phyloP scores from a whole-genome alignment of 179 eudicot genomes.

The Carnegiea gigantea region DNA sequence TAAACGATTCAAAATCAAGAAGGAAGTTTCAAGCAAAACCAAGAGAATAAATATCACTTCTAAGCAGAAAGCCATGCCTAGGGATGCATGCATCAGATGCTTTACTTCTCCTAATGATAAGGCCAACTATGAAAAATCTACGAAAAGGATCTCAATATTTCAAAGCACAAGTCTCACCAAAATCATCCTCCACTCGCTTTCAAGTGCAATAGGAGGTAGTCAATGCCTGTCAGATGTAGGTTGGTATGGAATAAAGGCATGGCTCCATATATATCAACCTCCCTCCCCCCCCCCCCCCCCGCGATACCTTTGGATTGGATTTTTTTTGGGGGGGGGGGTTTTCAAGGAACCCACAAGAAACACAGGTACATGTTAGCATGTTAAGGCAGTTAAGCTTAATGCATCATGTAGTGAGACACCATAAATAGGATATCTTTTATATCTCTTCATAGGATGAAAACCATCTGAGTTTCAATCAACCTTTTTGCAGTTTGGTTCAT shows the following conservation, averaged over 20 bases:
- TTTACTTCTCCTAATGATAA: background rate
- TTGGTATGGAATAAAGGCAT: background rate
- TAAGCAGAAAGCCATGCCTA: background rate
- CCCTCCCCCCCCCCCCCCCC: no score
- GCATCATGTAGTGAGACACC: no score
- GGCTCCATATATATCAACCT: background rate
- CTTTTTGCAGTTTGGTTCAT: no score
- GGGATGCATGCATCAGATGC: background rate
- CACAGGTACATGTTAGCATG: no score
- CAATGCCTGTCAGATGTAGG: background rate
- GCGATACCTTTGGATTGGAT: no score
- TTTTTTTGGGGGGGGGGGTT: no score
- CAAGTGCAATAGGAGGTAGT: background rate
- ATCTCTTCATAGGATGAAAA: no score
- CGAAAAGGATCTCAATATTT: background rate
- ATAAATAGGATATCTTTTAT: no score
- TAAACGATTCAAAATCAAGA: conserved; percentile 19
- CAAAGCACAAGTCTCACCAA: background rate
- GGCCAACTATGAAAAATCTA: background rate
- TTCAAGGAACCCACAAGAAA: no score
- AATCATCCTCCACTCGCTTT: background rate
- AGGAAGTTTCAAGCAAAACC: conserved; percentile 12
- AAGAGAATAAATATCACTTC: background rate
- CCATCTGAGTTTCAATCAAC: no score
- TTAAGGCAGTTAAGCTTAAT: no score